Conservation (phyloP, 73 alveolate species). For the Tetrahymena elliotti region DNA sequence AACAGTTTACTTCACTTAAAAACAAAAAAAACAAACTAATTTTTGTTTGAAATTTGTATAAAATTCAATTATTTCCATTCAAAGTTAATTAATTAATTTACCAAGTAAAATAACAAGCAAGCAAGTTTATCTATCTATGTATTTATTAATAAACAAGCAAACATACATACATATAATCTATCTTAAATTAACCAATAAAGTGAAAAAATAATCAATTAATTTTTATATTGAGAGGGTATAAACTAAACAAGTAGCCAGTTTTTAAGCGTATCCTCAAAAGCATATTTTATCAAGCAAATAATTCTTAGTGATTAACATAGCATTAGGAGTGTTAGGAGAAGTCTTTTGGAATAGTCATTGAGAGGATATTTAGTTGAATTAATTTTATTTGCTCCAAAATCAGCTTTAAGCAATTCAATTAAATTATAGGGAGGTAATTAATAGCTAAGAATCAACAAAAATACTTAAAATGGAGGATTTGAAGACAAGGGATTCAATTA, state of each 20-base stretch:
- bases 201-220: neutral
- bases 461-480: neutral
- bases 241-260: neutral
- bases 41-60: neutral
- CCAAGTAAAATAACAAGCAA: too few species aligned
- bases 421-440: neutral
- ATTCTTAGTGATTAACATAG: too few species aligned
- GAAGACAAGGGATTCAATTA: neutral
- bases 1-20: too few species aligned
- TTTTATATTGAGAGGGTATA: neutral
- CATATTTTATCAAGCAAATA: neutral
- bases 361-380: neutral
- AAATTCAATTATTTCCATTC: too few species aligned
- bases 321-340: neutral
- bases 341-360: neutral
- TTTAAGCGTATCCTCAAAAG: neutral
- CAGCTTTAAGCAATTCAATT: neutral
- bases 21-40: too few species aligned
- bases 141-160: too few species aligned
- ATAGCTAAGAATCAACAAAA: neutral
- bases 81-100: too few species aligned
- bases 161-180: too few species aligned
- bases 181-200: neutral
- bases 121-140: too few species aligned
- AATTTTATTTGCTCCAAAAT: neutral